Base-by-base conservation (phyloP, 306 rosid species). In the Pyrus betulifolia region DNA sequence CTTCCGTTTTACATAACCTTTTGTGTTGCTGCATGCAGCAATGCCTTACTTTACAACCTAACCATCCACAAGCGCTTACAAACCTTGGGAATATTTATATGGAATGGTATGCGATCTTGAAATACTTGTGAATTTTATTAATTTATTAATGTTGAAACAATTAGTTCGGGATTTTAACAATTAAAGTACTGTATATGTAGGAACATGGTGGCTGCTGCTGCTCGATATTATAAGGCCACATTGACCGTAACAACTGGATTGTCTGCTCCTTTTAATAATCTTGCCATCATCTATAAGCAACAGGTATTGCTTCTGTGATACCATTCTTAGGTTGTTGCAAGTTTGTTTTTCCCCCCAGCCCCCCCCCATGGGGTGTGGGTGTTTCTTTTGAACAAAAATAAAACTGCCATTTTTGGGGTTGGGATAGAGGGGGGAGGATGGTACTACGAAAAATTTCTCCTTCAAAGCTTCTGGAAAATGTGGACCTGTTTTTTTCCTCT, bases 21-120 rank as follows among this genome's bases (percentile, higher is more conserved):
- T 8, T 44, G 12, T 57, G 25, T 49, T 55, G 23, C 22, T 71
- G 76, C 49, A 23, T 88, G 89, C 82, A 96, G 99, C 98, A 96
- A 91, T 96, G 99, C 86, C 98, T 96, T 79, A 58, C 88, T 35
- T 73, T 96, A 69, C 98, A 96, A 81, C 93, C 97, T 21, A 96
- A 86, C 86, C 99, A 96, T 59, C 98, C 99, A 23, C 99, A 96
- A 80, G 99, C 99, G 21, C 90, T 88, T 65, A 96, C 98, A 83
- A 94, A 94, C 83, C 97, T 94, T 65, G 98, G 98, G 75, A 94
- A 94, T 76, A 94, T 91, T 81, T 94, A 94, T 79, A 94, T 94
- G 98, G 98, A 94, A 73, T 94, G 98, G 98, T 91, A 89, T 72
- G 84, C 42, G 62, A 63, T 72, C 67, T 81, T 49, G 45, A 67